Evolutionary conservation across 1,284 basidiomycete species (phyloP).

Genomic region (Erythrobasidium hasegawianum): DNA sequence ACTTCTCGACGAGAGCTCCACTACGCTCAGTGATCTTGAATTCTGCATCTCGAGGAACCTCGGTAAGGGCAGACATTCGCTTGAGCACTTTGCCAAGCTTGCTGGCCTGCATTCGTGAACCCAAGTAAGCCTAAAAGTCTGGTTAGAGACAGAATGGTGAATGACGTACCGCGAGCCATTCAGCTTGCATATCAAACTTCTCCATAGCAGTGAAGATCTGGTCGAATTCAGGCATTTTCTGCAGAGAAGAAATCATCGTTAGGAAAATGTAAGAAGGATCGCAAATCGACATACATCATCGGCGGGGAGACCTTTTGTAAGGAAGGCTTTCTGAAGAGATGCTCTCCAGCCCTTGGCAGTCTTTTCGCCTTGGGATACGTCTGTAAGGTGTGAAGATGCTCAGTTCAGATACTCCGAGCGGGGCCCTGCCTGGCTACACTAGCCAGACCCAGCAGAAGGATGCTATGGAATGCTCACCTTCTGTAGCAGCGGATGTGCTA

Average conservation of each 20-base stretch:
- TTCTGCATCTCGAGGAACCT: constrained; percentile 78
- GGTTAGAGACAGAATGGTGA: too few relatives aligned
- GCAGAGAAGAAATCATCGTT: too few relatives aligned
- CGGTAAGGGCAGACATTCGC: constrained; percentile 71
- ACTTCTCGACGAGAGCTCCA: constrained; percentile 52
- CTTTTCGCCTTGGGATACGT: constrained; percentile 35
- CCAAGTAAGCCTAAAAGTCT: background rate
- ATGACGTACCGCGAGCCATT: constrained; percentile 70
- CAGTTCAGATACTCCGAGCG: background rate
- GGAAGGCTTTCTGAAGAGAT: constrained; percentile 82
- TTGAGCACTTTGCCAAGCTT: constrained; percentile 99
- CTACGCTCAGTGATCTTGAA: constrained; percentile 77
- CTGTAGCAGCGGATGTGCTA: constrained; percentile 46
- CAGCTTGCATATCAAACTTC: constrained; percentile 76
- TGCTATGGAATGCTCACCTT: background rate
- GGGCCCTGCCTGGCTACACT: too few relatives aligned
- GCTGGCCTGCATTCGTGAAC: constrained; percentile 61
- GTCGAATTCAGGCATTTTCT: constrained; percentile 58
- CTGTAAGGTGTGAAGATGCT: constrained; percentile 28
- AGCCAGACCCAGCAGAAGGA: too few relatives aligned
- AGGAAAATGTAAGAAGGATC: too few relatives aligned
- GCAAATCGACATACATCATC: constrained; percentile 48
- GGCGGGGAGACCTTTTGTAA: constrained; percentile 56
- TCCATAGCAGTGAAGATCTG: constrained; percentile 76
- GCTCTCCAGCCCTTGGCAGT: constrained; percentile 79